phyloP scores from a whole-genome alignment of 2,329 filamentous ascomycete species.

The Cladobotryum mycophilum region DNA sequence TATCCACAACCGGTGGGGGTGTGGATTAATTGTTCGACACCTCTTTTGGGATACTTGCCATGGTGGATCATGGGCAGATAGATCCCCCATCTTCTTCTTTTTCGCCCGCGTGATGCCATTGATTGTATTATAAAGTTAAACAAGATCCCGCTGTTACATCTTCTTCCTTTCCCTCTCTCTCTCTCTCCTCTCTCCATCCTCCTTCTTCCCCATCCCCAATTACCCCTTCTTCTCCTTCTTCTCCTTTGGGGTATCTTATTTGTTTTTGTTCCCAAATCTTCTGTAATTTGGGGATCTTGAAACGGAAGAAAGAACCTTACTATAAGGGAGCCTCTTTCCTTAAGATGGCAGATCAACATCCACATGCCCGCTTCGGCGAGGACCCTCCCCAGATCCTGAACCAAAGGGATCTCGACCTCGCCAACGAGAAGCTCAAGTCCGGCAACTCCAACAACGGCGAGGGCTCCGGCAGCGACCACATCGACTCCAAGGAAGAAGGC shows the following conservation, averaged over 20 bases:
- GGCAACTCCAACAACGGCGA: slow-evolving; percentile 13
- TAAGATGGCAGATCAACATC: slow-evolving; percentile 16
- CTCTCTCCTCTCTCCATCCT: slow-evolving; percentile 1
- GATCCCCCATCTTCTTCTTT: slow-evolving; percentile 7
- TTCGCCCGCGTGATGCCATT: slow-evolving; percentile 1
- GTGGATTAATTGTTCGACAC: slow-evolving; percentile 3
- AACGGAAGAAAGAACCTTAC: not conserved
- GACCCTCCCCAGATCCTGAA: slow-evolving; percentile 34
- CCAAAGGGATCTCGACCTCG: slow-evolving; percentile 27
- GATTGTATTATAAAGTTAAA: slow-evolving; percentile 7
- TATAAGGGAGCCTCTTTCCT: not conserved
- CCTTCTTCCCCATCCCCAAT: not conserved
- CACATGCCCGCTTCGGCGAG: slow-evolving; percentile 27
- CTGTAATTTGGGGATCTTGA: too few relatives aligned
- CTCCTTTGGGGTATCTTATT: not conserved
- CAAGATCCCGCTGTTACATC: not conserved
- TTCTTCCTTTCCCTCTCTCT: not conserved
- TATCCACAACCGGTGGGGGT: slow-evolving; percentile 2
- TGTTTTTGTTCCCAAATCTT: too few relatives aligned
- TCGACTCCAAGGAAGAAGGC: slow-evolving; percentile 10
- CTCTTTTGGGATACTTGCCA: not conserved
- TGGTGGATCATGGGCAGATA: slow-evolving; percentile 1
- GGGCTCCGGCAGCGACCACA: slow-evolving; percentile 11
- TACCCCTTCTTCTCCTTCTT: not conserved
- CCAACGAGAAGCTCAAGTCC: slow-evolving; percentile 32